phyloP scores from a whole-genome alignment of 2,329 filamentous ascomycete species.

The Passalora sequoiae region DNA sequence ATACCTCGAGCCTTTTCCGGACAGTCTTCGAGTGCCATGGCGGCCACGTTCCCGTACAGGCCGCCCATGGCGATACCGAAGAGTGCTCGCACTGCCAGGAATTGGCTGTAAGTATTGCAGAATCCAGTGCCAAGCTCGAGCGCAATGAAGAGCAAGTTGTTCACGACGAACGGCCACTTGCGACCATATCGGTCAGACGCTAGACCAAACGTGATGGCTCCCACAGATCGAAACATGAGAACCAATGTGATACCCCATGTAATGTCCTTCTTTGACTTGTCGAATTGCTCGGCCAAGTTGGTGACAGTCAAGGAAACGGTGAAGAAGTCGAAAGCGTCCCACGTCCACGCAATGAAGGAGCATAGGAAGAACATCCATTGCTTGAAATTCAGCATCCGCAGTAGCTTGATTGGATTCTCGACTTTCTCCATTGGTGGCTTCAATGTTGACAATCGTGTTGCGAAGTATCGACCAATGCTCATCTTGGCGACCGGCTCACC shows the following conservation, averaged over 20 bases:
- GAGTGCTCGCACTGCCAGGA: conserved; percentile 54
- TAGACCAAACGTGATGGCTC: conserved; percentile 53
- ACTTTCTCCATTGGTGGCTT: conserved; percentile 53
- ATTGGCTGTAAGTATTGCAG: conserved; percentile 53
- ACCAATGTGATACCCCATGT: conserved; percentile 55
- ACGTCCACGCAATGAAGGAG: conserved; percentile 48
- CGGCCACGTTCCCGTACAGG: conserved; percentile 57
- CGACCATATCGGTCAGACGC: conserved; percentile 32
- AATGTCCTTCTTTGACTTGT: conserved; percentile 52
- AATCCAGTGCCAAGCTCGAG: conserved; percentile 59
- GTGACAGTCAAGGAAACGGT: conserved; percentile 55
- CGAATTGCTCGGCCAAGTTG: conserved; percentile 50
- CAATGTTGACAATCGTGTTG: conserved; percentile 50
- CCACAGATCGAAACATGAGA: conserved; percentile 58
- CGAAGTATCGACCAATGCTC: conserved; percentile 45
- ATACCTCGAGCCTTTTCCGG: conserved; percentile 55
- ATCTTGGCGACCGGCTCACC: conserved; percentile 29
- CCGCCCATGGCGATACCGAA: conserved; percentile 63
- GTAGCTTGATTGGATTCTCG: conserved; percentile 50
- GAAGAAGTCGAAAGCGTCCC: conserved; percentile 59
- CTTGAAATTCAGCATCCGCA: conserved; percentile 48
- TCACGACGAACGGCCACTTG: conserved; percentile 52
- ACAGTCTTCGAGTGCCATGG: conserved; percentile 59
- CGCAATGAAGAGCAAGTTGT: conserved; percentile 57
- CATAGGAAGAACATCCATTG: conserved; percentile 57